Evolutionary conservation across 306 rosid species (phyloP), one percentile per base, ranked within the genome.

Genomic region (Corylus americana): DNA sequence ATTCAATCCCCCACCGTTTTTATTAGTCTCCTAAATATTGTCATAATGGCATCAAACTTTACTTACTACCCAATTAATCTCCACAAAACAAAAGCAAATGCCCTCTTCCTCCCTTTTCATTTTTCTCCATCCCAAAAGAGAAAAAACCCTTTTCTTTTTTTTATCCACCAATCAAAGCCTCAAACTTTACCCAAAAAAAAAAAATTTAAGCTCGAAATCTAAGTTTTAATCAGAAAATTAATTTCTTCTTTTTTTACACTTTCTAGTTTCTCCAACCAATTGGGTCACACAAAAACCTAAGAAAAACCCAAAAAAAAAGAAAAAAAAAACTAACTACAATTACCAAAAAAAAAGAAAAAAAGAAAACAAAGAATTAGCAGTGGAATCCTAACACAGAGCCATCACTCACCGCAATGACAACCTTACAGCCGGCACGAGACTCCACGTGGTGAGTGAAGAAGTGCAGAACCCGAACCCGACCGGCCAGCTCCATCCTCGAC

Each of bases 371-470:
- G 50, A 76, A 74, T 87, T 81, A 94, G 83, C 98, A 95, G 37
- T 86, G 92, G 77, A 95, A 91, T 61, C 97, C 98, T 77, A 95
- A 58, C 0, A 95, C 97, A 69, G 97, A 81, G 78, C 98, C 98
- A 62, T 90, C 92, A 50, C 81, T 78, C 50, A 92, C 85, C 9
- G 95, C 73, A 55, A 95, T 76, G 62, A 81, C 80, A 8, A 95
- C 93, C 79, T 79, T 86, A 81, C 98, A 95, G 1, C 69, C 82
- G 9, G 90, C 78, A 35, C 70, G 88, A 6, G 90, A 92, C 70
- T 86, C 85, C 76, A 85, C 94, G 39, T 83, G 98, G 74, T 92
- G 98, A 7, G 88, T 91, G 86, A 95, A 92, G 49, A 95, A 76
- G 67, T 92, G 90, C 88, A 95, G 64, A 18, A 95, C 97, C 79